A percentile compares a stretch with the other conserved stretches of the same genome.
Evolutionary conservation across 352 stramenopile genomes (phyloP).

Genomic region (Thraustochytrium sp.): DNA sequence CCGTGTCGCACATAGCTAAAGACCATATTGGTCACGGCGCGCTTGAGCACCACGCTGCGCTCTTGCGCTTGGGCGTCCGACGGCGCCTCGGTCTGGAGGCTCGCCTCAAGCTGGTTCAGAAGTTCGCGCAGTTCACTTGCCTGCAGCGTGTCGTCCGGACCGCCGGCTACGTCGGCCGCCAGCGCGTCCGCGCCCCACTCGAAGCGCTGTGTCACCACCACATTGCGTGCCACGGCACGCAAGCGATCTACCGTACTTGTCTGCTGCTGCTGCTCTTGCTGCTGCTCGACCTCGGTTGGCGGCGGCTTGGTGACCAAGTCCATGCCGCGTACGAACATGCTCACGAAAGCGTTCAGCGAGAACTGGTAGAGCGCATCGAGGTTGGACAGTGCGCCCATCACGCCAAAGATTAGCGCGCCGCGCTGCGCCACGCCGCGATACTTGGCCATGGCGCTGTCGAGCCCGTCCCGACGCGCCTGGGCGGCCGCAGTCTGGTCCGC

Average conservation of each 20-base stretch:
- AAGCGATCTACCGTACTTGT: conserved; percentile 57
- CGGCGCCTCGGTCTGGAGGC: too few relatives aligned
- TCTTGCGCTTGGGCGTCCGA: conserved; percentile 78
- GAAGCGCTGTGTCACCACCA: neutral
- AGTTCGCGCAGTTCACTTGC: too few relatives aligned
- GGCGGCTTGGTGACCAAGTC: conserved; percentile 67
- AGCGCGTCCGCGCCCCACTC: conserved; percentile 26
- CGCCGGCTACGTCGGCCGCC: too few relatives aligned
- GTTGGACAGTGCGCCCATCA: conserved; percentile 94
- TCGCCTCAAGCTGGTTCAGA: conserved; percentile 43
- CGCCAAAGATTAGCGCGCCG: conserved; percentile 87
- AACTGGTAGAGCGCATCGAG: conserved; percentile 96
- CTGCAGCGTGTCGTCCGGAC: too few relatives aligned
- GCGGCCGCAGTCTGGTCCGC: conserved; percentile 77
- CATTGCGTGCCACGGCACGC: conserved; percentile 52
- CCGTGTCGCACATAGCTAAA: conserved; percentile 91
- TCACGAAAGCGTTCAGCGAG: conserved; percentile 87
- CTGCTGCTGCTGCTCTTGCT: conserved; percentile 52
- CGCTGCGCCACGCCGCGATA: conserved; percentile 87
- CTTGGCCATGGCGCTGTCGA: conserved; percentile 83
- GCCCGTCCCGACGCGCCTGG: conserved; percentile 54
- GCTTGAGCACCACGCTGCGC: conserved; percentile 70
- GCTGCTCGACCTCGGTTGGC: conserved; percentile 31
- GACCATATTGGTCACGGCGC: conserved; percentile 85
- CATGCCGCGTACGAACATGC: conserved; percentile 89